Base-by-base conservation (phyloP, 1,284 basidiomycete genomes). In the Ceratobasidium sp. region DNA sequence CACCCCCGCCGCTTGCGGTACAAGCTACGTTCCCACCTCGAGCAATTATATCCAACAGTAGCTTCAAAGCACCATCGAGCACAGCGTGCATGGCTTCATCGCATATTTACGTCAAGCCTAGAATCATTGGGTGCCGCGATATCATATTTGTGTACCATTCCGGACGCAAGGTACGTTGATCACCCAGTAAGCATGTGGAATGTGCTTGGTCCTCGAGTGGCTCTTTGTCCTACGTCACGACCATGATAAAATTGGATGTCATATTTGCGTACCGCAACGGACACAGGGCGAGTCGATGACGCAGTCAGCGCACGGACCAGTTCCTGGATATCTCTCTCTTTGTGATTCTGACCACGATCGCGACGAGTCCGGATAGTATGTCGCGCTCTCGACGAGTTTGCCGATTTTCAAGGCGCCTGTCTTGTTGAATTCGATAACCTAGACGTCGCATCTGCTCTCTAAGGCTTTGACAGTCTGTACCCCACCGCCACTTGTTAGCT, bases 201-300 rank as follows among this genome's bases (percentile, higher is more conserved):
- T 4, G 33, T 33, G 33, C 33, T 33, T 33, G 33, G 33, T 33
- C 33, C 33, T 33, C 33, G 33, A 33, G 33, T 33, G 33, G 33
- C 33, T 33, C 33, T 33, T 33, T 4, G 33, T 33, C 33, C 33
- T 33, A 33, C 33, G 33, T 33, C 33, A 33, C 33, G 33, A 33
- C 33, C 33, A 33, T 33, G 33, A 33, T 33, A 33, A 33, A 33
- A 33, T 33, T 33, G 33, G 33, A 33, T 33, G 33, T 33, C 33
- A 33, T 33, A 33, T 33, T 33, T 33, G 33, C 33, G 62, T 66
- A 75, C 71, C 59, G 71, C 71, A 23, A 48, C 71, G 28, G 71
- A 75, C 71, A 75, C 71, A 15, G 73, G 73, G 50, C 66, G 73
- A 3, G 84, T 1, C 92, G 93, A 84, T 93, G 94, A 1, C 90